phyloP scores from a whole-genome alignment of 164 flowering plant genomes.

The Tetracentron sinense region DNA sequence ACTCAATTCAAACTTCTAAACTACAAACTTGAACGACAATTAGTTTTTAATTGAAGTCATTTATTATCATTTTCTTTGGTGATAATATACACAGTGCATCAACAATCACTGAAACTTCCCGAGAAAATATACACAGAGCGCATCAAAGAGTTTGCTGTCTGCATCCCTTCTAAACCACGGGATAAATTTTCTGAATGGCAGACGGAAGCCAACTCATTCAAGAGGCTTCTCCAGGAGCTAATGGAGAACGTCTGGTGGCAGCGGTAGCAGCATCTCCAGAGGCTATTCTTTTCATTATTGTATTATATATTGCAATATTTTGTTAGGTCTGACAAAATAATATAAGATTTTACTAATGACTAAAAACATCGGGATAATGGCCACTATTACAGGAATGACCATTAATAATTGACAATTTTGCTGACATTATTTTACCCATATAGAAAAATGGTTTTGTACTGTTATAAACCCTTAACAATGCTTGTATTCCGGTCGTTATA shows the following conservation, averaged over 20 bases:
- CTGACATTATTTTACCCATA: too few species aligned
- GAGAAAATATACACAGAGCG: constrained; percentile 35
- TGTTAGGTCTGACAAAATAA: too few species aligned
- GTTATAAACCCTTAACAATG: too few species aligned
- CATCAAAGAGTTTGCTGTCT: constrained; percentile 47
- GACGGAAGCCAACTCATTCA: constrained; percentile 68
- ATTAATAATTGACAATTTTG: too few species aligned
- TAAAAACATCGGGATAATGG: too few species aligned
- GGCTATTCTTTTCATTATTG: too few species aligned
- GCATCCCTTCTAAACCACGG: constrained; percentile 53
- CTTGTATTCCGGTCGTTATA: too few species aligned
- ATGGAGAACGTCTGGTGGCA: constrained; percentile 86
- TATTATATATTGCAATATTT: too few species aligned
- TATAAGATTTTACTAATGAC: too few species aligned
- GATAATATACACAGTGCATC: constrained; percentile 42
- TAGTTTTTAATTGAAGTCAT: background rate
- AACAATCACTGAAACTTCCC: constrained; percentile 29
- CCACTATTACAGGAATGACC: too few species aligned
- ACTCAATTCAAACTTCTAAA: background rate
- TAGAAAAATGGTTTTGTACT: too few species aligned
- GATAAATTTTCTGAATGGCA: constrained; percentile 26
- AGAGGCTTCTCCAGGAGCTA: constrained; percentile 74
- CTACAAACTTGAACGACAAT: background rate
- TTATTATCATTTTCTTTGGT: background rate
- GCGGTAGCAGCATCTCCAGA: constrained; percentile 75